phyloP scores from a whole-genome alignment of 2,329 filamentous ascomycete species.

The Periglandula ipomoeae region DNA sequence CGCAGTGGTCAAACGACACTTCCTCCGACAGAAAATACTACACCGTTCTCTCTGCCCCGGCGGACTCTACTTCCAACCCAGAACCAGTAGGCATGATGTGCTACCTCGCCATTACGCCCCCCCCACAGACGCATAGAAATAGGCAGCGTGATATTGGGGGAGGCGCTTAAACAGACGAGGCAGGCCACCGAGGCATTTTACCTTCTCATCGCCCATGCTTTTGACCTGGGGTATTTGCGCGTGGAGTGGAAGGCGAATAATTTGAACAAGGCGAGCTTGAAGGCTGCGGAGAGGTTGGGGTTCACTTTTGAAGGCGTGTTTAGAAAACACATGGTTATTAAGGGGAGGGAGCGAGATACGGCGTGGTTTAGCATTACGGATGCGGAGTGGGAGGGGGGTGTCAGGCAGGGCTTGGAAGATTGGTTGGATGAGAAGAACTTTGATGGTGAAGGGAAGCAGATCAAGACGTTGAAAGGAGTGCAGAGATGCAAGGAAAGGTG shows the following conservation, averaged over 20 bases:
- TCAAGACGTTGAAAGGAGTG: conserved; percentile 31
- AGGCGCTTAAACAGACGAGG: conserved; percentile 40
- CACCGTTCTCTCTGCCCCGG: conserved; percentile 29
- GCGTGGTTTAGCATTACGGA: conserved; percentile 51
- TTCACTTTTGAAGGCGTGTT: conserved; percentile 53
- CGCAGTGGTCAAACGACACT: conserved; percentile 12
- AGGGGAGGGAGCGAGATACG: conserved; percentile 48
- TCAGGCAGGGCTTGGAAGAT: conserved; percentile 35
- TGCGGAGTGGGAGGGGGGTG: conserved; percentile 42
- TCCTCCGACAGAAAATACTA: conserved; percentile 32
- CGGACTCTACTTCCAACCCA: conserved; percentile 9
- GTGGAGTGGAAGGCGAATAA: conserved; percentile 58
- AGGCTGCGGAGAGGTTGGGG: conserved; percentile 47
- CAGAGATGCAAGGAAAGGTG: conserved; percentile 9
- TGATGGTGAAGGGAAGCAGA: conserved; percentile 41
- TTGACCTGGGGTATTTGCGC: conserved; percentile 42
- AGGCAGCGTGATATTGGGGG: conserved; percentile 44
- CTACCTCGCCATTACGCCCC: conserved; percentile 38
- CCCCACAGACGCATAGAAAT: conserved; percentile 45
- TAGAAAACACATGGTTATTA: conserved; percentile 51
- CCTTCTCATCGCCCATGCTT: conserved; percentile 42
- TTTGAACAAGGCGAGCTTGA: conserved; percentile 42
- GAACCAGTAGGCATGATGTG: conserved; percentile 32
- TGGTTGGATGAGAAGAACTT: conserved; percentile 51
- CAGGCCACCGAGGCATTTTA: conserved; percentile 50